phyloP scores from a whole-genome alignment of 2,329 filamentous ascomycete genomes.

The Aspergillus viridinutans region DNA sequence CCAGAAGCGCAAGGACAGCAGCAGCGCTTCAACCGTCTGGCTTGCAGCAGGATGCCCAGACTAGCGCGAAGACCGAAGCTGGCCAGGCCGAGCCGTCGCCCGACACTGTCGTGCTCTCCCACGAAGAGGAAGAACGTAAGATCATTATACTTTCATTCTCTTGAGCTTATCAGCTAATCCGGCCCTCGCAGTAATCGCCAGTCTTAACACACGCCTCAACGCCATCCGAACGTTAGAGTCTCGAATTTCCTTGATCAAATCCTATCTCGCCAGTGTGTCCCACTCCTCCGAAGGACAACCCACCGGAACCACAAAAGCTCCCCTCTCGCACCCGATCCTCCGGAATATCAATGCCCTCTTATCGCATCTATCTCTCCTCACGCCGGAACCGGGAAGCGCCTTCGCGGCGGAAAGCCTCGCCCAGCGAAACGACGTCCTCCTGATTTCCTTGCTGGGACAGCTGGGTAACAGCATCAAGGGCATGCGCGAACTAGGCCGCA shows the following conservation, averaged over 20 bases:
- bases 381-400: conserved; percentile 62
- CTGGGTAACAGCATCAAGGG: conserved; percentile 69
- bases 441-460: conserved; percentile 70
- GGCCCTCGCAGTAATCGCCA: conserved; percentile 43
- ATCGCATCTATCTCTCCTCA: conserved; percentile 74
- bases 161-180: neutral
- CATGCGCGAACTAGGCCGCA: conserved; percentile 70
- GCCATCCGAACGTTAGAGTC: conserved; percentile 89
- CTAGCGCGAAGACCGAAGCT: conserved; percentile 24
- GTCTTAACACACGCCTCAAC: conserved; percentile 81
- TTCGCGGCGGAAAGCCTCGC: conserved; percentile 69
- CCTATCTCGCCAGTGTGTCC: conserved; percentile 73
- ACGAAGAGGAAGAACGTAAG: conserved; percentile 62
- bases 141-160: neutral
- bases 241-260: conserved; percentile 65
- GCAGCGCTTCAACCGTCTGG: conserved; percentile 49
- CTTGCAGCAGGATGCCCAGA: conserved; percentile 10
- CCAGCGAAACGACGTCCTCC: conserved; percentile 77
- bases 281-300: conserved; percentile 50
- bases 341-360: conserved; percentile 85
- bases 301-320: conserved; percentile 45
- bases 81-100: conserved; percentile 20
- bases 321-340: conserved; percentile 67
- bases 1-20: conserved; percentile 76
- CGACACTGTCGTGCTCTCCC: conserved; percentile 38